Conservation (phyloP, 768 basidiomycete genomes). For the Amylocystis lapponica region DNA sequence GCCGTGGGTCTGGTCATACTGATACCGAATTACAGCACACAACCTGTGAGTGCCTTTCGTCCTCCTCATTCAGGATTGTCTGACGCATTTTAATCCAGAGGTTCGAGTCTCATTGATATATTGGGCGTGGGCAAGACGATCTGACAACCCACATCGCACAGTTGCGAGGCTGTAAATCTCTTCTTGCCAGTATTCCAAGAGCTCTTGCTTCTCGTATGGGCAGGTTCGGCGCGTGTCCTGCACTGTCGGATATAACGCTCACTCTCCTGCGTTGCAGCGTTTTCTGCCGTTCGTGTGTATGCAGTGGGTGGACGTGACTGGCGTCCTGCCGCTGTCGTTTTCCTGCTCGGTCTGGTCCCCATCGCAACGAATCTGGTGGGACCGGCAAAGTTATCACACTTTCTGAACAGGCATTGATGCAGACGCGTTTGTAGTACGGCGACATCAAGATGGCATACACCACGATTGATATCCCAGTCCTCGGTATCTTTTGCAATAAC, state of each 20-base stretch:
- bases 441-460: neutral
- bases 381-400: neutral
- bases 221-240: neutral
- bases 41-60: neutral
- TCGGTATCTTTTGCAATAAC: neutral
- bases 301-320: constrained; percentile 6
- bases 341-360: constrained; percentile 2
- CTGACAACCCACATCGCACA: neutral
- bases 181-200: neutral
- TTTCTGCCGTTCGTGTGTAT: constrained; percentile 6
- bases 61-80: neutral
- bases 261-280: neutral
- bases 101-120: too few relatives aligned
- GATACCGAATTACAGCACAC: neutral
- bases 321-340: constrained; percentile 2
- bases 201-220: neutral
- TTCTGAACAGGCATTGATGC: neutral
- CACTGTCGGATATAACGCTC: neutral
- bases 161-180: constrained; percentile 3
- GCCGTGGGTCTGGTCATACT: neutral
- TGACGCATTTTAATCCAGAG: neutral
- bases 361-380: constrained; percentile 5
- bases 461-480: neutral
- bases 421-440: neutral
- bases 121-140: too few relatives aligned